Evolutionary conservation across 1,284 basidiomycete genomes (phyloP).

Genomic region (Papiliotrema flavescens): DNA sequence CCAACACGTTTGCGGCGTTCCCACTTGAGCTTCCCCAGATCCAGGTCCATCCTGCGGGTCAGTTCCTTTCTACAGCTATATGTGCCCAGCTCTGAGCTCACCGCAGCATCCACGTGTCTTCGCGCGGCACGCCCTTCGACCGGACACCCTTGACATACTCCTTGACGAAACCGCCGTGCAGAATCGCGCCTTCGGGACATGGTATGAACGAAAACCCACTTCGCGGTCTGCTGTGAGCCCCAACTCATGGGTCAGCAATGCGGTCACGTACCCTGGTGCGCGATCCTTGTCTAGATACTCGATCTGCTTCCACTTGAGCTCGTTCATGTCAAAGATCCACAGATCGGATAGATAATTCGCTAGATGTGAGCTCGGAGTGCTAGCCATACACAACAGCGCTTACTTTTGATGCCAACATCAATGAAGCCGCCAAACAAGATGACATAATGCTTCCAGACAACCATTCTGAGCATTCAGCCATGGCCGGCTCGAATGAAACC

Average conservation of each 20-base stretch:
- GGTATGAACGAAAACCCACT: constrained; percentile 86
- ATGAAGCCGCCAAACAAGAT: constrained; percentile 85
- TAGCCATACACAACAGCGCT: constrained; percentile 15
- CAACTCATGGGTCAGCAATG: no score
- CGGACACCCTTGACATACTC: constrained; percentile 84
- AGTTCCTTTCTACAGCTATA: neutral
- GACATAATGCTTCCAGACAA: constrained; percentile 82
- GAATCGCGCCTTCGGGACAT: constrained; percentile 70
- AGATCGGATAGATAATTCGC: constrained; percentile 82
- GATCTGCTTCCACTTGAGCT: constrained; percentile 82
- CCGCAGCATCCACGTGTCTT: constrained; percentile 89
- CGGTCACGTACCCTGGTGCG: constrained; percentile 56
- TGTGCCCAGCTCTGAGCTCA: constrained; percentile 36
- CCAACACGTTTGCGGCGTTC: constrained; percentile 75
- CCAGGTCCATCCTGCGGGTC: constrained; percentile 47
- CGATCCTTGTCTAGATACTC: constrained; percentile 67
- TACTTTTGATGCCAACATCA: constrained; percentile 73
- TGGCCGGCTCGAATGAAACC: neutral
- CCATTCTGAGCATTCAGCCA: constrained; percentile 61
- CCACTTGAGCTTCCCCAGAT: constrained; percentile 69
- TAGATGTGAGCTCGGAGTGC: constrained; percentile 30
- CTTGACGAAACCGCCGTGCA: constrained; percentile 92
- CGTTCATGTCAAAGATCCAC: constrained; percentile 82
- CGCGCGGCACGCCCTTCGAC: constrained; percentile 78
- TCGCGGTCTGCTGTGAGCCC: constrained; percentile 56